Evolutionary conservation across 306 rosid species (phyloP), one percentile per base, ranked within the genome.

Genomic region (Vigna angularis): DNA sequence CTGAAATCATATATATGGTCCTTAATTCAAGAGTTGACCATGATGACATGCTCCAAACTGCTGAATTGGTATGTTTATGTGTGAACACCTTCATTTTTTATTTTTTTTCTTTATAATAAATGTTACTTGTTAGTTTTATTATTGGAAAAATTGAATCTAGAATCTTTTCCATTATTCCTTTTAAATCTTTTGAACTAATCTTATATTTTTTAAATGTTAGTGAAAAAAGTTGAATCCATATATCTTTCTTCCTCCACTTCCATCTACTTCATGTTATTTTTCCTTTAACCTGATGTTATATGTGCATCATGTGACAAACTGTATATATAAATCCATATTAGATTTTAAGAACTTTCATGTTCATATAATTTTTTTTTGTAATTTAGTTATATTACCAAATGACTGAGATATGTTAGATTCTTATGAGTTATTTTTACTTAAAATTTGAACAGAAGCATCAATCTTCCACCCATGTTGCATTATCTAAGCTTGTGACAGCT

Each of bases 401-500:
- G 63, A 4, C 3, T 72, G 34, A 30, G 18, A 30, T 62, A 18
- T 75, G 9, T 22, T 49, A 63, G 24, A 49, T 5, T n/a, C 8
- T 26, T 40, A 12, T 55, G 30, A 10, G 17, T 22, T 28, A 30
- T 56, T 69, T 68, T 57, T 9, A 48, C 59, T 49, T 69, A 30
- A 59, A 57, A n/a, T 57, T 4, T 66, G 44, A 83, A 24, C 67
- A 92, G 98, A 97, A 90, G 72, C 98, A 95, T 76, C 90, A 93
- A 86, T 78, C 91, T 18, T 95, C 98, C 0, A 87, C 84, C 0
- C 90, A 95, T 84, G 98, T 98, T 1, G 99, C 99, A 65, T 93
- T 96, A 20, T 95, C 98, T 1, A 74, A 93, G 17, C 87, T 95
- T 63, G 99, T 95, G 75, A 85, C 91, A 3, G 99, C 99, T 1